A percentile compares a stretch with the other conserved stretches of the same genome.
Evolutionary conservation across 345 rosid species (phyloP).

Genomic region (Turnera subulata): DNA sequence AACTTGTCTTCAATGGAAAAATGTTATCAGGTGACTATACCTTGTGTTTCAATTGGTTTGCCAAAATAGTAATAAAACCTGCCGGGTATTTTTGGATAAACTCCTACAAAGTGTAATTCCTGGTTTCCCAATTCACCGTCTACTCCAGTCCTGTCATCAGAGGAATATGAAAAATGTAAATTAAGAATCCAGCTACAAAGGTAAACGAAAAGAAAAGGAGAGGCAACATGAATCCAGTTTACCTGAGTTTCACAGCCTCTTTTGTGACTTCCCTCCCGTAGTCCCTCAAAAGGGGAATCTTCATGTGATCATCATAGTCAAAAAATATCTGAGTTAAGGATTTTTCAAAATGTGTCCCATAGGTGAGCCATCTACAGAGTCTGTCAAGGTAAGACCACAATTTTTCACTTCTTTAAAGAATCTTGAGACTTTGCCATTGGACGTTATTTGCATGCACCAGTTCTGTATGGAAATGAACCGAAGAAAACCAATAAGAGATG

Average conservation of each 20-base stretch:
- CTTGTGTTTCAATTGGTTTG: constrained; percentile 45
- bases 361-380: too few species aligned
- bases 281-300: constrained; percentile 35
- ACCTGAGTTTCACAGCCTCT: constrained; percentile 27
- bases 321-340: constrained; percentile 28
- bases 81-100: constrained; percentile 48
- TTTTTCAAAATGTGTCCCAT: too few species aligned
- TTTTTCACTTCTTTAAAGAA: too few species aligned
- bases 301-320: constrained; percentile 46
- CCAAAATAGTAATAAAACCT: constrained; percentile 46
- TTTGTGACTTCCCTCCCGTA: constrained; percentile 12
- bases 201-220: too few species aligned
- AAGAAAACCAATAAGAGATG: not conserved
- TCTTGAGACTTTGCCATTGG: not conserved
- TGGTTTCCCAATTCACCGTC: constrained; percentile 38
- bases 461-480: not conserved
- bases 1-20: not conserved
- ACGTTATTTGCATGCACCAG: too few species aligned
- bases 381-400: too few species aligned
- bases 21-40: constrained; percentile 7
- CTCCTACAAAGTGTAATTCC: constrained; percentile 30
- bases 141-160: constrained; percentile 26
- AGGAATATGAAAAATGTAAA: not conserved
- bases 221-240: not conserved
- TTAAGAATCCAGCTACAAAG: too few species aligned